Base-by-base conservation (phyloP, 2,329 filamentous ascomycete species). In the Acrodontium crateriforme region DNA sequence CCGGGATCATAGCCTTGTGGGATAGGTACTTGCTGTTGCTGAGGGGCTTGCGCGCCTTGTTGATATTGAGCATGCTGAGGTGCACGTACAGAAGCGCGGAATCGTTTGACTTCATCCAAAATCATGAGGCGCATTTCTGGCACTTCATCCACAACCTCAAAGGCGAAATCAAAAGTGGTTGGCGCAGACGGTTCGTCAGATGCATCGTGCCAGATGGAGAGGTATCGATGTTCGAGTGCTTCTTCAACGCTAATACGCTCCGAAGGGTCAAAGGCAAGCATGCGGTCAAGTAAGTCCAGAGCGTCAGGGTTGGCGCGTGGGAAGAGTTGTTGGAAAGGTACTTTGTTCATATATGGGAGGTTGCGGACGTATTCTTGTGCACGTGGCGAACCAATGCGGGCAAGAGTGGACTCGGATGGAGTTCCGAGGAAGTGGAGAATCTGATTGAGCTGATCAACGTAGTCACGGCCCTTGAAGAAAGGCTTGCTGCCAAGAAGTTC, bases 381-480 rank as follows among this genome's bases (percentile, higher is more conserved):
- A 40, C 89, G 79, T 8, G 84, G 84, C 4, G 85, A 94, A 30
- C 89, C 89, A 50, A 98, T 98, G 40, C 89, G 81, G 15, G 74
- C 77, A 12, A 98, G 69, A 0, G 89, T 98, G 54, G 92, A 83
- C 57, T 95, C 87, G 51, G 87, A 92, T 21, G 89, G 89, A 2
- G 87, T 98, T 39, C 89, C 89, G 29, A 98, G 78, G 54, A 92
- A 94, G 65, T 95, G 85, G 31, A 98, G 71, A 50, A 98, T 98
- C 62, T 98, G 89, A 67, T 98, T 98, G 41, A 98, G 74, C 65
- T 98, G 89, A 60, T 98, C 89, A 56, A 98, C 89, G 51, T 98
- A 98, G 63, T 98, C 89, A 37, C 89, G 81, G 33, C 89, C 89
- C 63, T 98, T 98, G 70, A 98, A 95, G 69, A 98, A 98, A 23